Conservation (phyloP, 352 stramenopile genomes). For the Plasmopara muralis region DNA sequence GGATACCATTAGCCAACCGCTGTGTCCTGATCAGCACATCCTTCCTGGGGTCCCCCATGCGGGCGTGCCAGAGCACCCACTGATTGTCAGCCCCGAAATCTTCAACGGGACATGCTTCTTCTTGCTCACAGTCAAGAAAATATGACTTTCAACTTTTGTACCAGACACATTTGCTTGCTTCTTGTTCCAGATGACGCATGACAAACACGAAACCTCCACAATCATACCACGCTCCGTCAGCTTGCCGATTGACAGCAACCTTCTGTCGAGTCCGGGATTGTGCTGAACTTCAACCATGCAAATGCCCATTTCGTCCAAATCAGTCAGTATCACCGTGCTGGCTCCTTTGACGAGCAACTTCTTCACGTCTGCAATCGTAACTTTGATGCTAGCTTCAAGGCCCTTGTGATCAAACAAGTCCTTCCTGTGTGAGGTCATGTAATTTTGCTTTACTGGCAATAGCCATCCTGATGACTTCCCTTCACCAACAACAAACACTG, state of each 20-base stretch:
- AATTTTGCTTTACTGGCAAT: background rate
- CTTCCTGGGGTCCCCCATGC: background rate
- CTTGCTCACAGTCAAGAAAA: background rate
- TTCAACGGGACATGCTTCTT: background rate
- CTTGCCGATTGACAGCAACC: background rate
- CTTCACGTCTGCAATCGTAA: background rate
- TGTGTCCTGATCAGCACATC: too few species aligned
- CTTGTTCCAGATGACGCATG: too few species aligned
- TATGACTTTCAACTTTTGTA: too few species aligned
- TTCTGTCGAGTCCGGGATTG: background rate
- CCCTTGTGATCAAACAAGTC: background rate
- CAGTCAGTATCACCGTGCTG: constrained; percentile 6
- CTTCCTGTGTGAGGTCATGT: background rate
- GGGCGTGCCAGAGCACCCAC: background rate
- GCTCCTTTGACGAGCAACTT: background rate
- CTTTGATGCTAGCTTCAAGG: background rate
- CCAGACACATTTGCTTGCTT: too few species aligned
- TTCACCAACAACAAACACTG: constrained; percentile 1
- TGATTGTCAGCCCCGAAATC: background rate
- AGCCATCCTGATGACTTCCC: background rate
- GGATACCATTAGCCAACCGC: background rate
- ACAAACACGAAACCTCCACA: background rate
- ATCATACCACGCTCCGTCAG: background rate
- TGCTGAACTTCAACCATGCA: background rate
- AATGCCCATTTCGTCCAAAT: background rate